Evolutionary conservation across 1,284 basidiomycete species (phyloP), one percentile per base, ranked within the genome.

Genomic region (Marasmius tenuissimus): DNA sequence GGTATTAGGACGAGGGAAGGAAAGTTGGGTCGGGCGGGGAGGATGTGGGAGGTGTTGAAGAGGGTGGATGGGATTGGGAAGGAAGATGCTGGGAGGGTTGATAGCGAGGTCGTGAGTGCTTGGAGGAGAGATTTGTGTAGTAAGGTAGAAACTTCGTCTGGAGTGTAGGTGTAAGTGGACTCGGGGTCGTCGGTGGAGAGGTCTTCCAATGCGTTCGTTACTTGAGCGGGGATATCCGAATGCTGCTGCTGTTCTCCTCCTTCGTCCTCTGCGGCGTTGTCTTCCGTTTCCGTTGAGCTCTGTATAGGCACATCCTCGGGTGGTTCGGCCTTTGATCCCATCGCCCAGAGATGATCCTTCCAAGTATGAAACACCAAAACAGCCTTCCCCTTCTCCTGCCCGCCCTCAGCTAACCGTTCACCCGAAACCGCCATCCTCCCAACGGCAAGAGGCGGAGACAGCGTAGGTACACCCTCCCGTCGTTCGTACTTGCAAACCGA

Each of bases 51-150:
- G 0, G 89, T 86, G 75, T 94, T 95, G 63, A 96, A 85, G 0
- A 81, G 80, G 3, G 92, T 92, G 0, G 92, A 85, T 0, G 89
- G 78, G 38, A 95, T 86, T 0, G 94, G 93, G 70, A 94, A 90
- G 1, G 83, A 72, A 0, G 85, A 79, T 0, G 80, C 61, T 0
- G 85, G 81, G 1, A 86, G 71, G 0, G 79, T 70, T 0, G 80
- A 69, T 2, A 90, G 78, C 0, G 76, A 73, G 1, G 80, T 81
- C 16, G 74, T 71, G 58, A 92, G 82, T 0, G 86, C 82, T 69
- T 94, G 93, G 1, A 93, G 72, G n/a, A 94, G 79, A 0, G 93
- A 82, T 35, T 73, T 75, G n/a, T 85, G 85, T 2, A 95, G 81
- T 14, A 91, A 81, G 2, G 79, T 66, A 2, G 90, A 87, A 7